Evolutionary conservation across 2,329 filamentous ascomycete genomes (phyloP), one percentile per base, ranked within the genome.

Genomic region (Colletotrichum abscissum): DNA sequence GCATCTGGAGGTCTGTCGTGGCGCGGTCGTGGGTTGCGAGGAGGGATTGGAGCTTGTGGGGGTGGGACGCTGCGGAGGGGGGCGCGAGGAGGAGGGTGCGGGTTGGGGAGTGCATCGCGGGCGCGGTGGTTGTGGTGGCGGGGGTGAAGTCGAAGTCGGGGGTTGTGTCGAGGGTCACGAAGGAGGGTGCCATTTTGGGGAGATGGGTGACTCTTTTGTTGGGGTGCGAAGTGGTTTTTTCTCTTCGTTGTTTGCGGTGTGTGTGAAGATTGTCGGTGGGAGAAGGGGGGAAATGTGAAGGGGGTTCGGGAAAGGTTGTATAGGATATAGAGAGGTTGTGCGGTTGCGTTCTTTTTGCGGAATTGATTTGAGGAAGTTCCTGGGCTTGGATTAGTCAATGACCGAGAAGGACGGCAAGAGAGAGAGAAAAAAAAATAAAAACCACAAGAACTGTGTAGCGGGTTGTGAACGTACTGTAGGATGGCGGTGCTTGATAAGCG

Each of bases 1-100:
- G 93, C 97, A 99, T 99, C 83, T 98, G 97, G 66, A 99, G 88
- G 81, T 99, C 97, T 75, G 95, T 96, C 58, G 89, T 87, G 75
- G 88, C 86, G 80, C 95, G 92, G 82, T 97, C 92, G 85, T 94
- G 92, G 70, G 91, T 86, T 72, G 91, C 87, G 79, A 97, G 90
- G 75, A 97, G 87, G 76, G 87, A 86, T 76, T 91, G 89, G 76
- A 98, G 88, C 78, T 91, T 91, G 77, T 94, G 92, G 77, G 95
- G 94, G 83, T 97, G 93, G 68, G 94, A 91, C 77, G 97, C 93
- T 78, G 98, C 90, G 28, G 95, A 97, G 14, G 97, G 95, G 66
- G 97, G 96, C 38, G 96, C 95, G 74, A 98, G 92, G 54, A 98
- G 91, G 75, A 98, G 92, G 38, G 92, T 96, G 82, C 92, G 91